Percentiles rank a stretch among this genome's conserved stretches.
These are phyloP conservation scores for Penicillium sp. DNA, from an alignment of 2,329 filamentous ascomycete genomes.

Conservation along the genomic window DNA sequence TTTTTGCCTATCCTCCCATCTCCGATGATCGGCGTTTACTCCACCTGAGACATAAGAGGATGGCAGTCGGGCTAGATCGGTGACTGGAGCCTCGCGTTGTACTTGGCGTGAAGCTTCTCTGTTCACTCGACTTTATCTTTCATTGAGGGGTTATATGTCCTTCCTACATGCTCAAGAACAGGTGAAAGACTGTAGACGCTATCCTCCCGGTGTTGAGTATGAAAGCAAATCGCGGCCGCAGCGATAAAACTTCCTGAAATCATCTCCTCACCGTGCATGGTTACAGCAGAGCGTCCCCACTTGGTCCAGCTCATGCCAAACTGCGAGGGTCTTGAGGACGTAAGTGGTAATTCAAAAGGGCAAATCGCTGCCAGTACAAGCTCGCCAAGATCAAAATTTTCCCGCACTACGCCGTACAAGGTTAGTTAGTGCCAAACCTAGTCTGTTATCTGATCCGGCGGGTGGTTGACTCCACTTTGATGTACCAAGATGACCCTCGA, in stretches of 20 bases:
- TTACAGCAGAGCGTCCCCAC: not conserved
- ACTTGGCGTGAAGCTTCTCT: too few relatives aligned
- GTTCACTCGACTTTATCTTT: too few relatives aligned
- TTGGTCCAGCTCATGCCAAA: not conserved
- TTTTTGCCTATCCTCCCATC: too few relatives aligned
- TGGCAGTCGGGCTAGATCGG: too few relatives aligned
- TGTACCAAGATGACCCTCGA: not conserved
- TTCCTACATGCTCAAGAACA: too few relatives aligned
- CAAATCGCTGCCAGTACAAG: not conserved
- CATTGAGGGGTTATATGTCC: too few relatives aligned
- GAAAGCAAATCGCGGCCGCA: too few relatives aligned
- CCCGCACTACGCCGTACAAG: constrained; percentile 5
- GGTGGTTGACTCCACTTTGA: not conserved
- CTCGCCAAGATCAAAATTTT: not conserved
- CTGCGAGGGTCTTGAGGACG: not conserved
- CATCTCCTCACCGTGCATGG: not conserved
- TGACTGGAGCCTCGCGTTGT: too few relatives aligned
- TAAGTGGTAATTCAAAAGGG: not conserved
- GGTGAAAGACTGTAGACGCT: too few relatives aligned
- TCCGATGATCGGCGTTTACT: too few relatives aligned
- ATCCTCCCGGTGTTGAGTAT: too few relatives aligned
- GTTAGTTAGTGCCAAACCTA: constrained; percentile 7
- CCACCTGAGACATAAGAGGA: too few relatives aligned
- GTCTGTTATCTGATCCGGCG: constrained; percentile 11
- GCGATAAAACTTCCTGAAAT: not conserved